Evolutionary conservation across 352 stramenopile genomes (phyloP).

Genomic region (Phytophthora chlamydospora): DNA sequence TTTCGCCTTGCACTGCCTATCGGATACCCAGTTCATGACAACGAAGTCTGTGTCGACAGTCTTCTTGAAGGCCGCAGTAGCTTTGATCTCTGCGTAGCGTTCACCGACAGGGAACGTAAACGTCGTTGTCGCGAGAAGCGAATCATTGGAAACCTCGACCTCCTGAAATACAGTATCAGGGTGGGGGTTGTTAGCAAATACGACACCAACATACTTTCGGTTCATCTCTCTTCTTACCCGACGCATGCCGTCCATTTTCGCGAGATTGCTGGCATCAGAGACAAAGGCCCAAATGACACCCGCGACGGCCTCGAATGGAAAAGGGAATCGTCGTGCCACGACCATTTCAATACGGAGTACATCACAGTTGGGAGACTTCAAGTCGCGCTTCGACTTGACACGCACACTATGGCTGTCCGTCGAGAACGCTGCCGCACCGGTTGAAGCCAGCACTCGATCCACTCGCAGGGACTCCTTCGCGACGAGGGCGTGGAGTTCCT

Average conservation of each 20-base stretch:
- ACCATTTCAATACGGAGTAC: slow-evolving; percentile 37
- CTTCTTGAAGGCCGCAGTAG: slow-evolving; percentile 16
- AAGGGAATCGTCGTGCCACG: slow-evolving; percentile 38
- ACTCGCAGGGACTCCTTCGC: slow-evolving; percentile 28
- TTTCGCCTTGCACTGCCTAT: slow-evolving; percentile 40
- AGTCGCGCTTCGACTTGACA: slow-evolving; percentile 26
- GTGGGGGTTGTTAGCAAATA: background rate
- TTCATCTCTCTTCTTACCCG: slow-evolving; percentile 5
- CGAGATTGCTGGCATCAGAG: slow-evolving; percentile 26
- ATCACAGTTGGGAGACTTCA: background rate
- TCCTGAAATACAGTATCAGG: slow-evolving; percentile 8
- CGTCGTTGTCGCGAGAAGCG: slow-evolving; percentile 36
- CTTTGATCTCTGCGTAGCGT: slow-evolving; percentile 11
- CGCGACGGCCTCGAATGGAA: slow-evolving; percentile 36
- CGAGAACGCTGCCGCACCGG: slow-evolving; percentile 14
- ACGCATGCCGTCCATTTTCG: slow-evolving; percentile 18
- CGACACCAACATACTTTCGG: background rate
- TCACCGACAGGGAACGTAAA: slow-evolving; percentile 27
- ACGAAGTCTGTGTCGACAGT: slow-evolving; percentile 4
- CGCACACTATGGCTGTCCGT: slow-evolving; percentile 34
- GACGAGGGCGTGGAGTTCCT: slow-evolving; percentile 31
- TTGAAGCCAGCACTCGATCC: slow-evolving; percentile 24
- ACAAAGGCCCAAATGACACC: slow-evolving; percentile 44
- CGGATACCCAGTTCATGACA: slow-evolving; percentile 39
- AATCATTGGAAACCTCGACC: slow-evolving; percentile 30